A percentile compares a stretch with the other conserved stretches of the same genome.
phyloP scores from a whole-genome alignment of 345 rosid genomes.

The Pistacia vera region DNA sequence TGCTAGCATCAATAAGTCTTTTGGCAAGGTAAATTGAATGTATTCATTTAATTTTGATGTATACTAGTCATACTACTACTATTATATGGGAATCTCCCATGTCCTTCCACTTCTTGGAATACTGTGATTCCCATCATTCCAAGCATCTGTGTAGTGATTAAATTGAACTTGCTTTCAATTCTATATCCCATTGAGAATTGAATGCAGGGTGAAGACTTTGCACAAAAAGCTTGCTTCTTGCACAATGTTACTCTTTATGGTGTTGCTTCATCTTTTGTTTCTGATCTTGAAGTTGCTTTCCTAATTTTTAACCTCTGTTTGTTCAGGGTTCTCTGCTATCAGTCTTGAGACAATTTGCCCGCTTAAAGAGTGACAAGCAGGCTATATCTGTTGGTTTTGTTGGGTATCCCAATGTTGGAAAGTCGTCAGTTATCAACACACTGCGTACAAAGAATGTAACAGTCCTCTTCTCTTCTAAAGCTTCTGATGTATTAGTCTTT shows the following conservation, averaged over 20 bases:
- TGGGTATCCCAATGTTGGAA: slow-evolving; percentile 98
- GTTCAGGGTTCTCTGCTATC: slow-evolving; percentile 90
- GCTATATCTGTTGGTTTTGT: slow-evolving; percentile 94
- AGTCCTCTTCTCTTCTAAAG: background rate
- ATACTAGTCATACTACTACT: background rate
- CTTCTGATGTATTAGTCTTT: slow-evolving; percentile 1
- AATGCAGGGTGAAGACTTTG: background rate
- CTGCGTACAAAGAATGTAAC: slow-evolving; percentile 88
- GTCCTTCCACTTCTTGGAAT: slow-evolving; percentile 1
- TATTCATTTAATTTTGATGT: background rate
- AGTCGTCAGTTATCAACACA: slow-evolving; percentile 95
- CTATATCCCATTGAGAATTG: background rate
- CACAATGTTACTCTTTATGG: background rate
- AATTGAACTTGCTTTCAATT: background rate
- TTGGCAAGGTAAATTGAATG: slow-evolving; percentile 71
- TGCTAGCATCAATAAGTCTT: slow-evolving; percentile 88
- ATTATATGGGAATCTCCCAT: background rate
- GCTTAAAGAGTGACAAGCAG: slow-evolving; percentile 92
- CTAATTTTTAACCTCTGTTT: slow-evolving; percentile 4
- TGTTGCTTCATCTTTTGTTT: background rate
- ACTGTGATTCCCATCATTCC: background rate
- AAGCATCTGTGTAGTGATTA: background rate
- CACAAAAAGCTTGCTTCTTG: background rate
- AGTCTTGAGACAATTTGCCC: slow-evolving; percentile 87
- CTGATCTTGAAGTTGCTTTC: background rate